Base-by-base conservation (phyloP, 306 rosid species). In the Hippophae tibetana region DNA sequence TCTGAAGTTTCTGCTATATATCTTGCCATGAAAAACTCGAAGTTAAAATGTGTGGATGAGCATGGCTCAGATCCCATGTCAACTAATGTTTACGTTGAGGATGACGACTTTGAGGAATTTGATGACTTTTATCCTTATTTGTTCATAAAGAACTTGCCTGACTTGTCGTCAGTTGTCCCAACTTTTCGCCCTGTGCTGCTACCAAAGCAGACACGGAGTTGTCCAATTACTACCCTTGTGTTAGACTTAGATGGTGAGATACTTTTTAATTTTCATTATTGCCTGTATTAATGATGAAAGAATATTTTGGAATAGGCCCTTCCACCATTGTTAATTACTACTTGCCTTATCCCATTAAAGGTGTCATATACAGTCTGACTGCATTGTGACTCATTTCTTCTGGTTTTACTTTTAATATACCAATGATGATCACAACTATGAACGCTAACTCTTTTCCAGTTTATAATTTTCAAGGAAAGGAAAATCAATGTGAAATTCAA, bases 161-260 rank as follows among this genome's bases (percentile, higher is more conserved):
- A 81, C 61, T 82, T 93, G 72, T 80, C 90, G 47, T 66, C 82
- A 0, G 95, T 93, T 52, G 99, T 93, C 70, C 99, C 99, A 52
- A 89, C 95, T 59, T 89, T 82, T 74, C 90, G 99, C 68, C 85
- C 70, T 8, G 47, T 86, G 81, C 79, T 93, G 73, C 83, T 93
- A 60, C 99, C 99, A 47, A 93, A 84, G 75, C 95, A 93, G 76
- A 93, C 99, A 38, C 88, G 99, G 79, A 89, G 99, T 71, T 93
- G 99, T 60, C 97, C 99, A 46, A 79, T 94, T 43, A 93, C 85
- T 40, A 82, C 89, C 62, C 99, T 93, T 62, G 97, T 88, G 68
- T 81, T 93, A 73, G 99, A 93, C 76, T 86, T 93, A 79, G 99
- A 93, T 62, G 99, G 99, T 93, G 81, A 82, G 85, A 2, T 4